A percentile compares a stretch with the other conserved stretches of the same genome.
Conservation (phyloP, 2,329 filamentous ascomycete genomes). For the Aspergillus spinulosporus region DNA sequence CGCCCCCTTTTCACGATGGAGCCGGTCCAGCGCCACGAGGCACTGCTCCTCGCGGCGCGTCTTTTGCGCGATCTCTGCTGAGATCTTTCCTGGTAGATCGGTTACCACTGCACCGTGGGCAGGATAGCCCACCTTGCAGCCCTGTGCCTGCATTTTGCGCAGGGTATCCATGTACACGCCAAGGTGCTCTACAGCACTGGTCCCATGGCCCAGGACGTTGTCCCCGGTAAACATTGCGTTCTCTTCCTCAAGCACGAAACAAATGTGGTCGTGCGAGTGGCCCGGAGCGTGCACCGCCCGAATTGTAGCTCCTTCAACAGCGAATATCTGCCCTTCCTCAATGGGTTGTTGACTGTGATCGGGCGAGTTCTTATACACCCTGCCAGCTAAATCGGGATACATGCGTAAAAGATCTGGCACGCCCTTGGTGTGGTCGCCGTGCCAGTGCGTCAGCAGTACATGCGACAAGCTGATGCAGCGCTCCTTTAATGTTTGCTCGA, state of each 20-base stretch:
- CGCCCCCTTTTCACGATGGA: not conserved
- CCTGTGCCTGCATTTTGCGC: conserved; percentile 34
- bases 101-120: conserved; percentile 47
- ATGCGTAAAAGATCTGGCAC: conserved; percentile 41
- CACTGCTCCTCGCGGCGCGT: conserved; percentile 44
- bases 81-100: conserved; percentile 44
- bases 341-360: conserved; percentile 35
- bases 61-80: conserved; percentile 40
- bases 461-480: conserved; percentile 40
- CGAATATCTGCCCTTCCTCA: conserved; percentile 39
- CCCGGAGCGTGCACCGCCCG: conserved; percentile 57
- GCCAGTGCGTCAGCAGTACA: conserved; percentile 48
- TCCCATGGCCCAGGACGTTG: conserved; percentile 68
- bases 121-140: conserved; percentile 46
- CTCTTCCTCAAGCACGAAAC: conserved; percentile 68
- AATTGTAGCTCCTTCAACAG: conserved; percentile 43
- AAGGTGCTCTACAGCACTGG: conserved; percentile 43
- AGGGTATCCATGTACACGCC: conserved; percentile 40
- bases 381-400: conserved; percentile 28
- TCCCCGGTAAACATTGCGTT: conserved; percentile 78
- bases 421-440: conserved; percentile 48
- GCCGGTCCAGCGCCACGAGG: conserved; percentile 32
- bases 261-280: conserved; percentile 74
- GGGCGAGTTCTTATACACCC: conserved; percentile 43
- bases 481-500: conserved; percentile 35